A percentile compares a stretch with the other conserved stretches of the same genome.
Conservation (phyloP, 768 basidiomycete genomes). For the Scleroderma bovista region DNA sequence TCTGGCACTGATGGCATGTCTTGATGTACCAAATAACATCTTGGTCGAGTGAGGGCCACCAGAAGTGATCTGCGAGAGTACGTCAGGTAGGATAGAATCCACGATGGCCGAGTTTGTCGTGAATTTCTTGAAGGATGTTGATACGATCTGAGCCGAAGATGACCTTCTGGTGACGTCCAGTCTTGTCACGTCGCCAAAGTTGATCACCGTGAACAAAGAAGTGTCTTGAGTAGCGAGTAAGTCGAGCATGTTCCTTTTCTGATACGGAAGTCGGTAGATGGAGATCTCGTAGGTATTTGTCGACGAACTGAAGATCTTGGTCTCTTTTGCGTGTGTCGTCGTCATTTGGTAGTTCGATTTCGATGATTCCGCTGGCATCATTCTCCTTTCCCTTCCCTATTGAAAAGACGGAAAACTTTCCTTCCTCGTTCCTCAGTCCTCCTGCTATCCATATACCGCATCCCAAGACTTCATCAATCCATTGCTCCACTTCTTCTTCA, state of each 20-base stretch:
- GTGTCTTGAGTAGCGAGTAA: constrained; percentile 16
- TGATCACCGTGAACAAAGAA: constrained; percentile 10
- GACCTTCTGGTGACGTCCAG: too few species aligned
- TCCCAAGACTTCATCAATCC: constrained; percentile 1
- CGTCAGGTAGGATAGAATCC: constrained; percentile 1
- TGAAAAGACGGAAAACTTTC: not conserved
- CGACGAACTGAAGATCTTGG: too few species aligned
- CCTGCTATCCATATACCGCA: not conserved
- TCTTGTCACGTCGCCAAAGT: too few species aligned
- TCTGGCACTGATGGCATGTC: too few species aligned
- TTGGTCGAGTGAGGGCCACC: constrained; percentile 25
- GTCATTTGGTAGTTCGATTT: too few species aligned
- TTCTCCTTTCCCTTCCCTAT: not conserved
- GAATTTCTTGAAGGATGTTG: not conserved
- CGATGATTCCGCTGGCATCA: not conserved
- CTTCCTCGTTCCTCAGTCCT: not conserved
- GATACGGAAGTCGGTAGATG: too few species aligned
- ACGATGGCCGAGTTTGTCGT: constrained; percentile 4
- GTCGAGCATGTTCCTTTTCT: constrained; percentile 2
- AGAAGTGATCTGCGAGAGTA: constrained; percentile 18
- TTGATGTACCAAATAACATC: too few species aligned
- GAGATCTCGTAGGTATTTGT: too few species aligned
- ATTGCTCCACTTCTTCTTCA: not conserved
- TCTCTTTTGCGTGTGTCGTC: too few species aligned
- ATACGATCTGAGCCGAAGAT: too few species aligned